Evolutionary conservation across 176 grass and related monocot genomes (phyloP).

Genomic region (Juncus effusus): DNA sequence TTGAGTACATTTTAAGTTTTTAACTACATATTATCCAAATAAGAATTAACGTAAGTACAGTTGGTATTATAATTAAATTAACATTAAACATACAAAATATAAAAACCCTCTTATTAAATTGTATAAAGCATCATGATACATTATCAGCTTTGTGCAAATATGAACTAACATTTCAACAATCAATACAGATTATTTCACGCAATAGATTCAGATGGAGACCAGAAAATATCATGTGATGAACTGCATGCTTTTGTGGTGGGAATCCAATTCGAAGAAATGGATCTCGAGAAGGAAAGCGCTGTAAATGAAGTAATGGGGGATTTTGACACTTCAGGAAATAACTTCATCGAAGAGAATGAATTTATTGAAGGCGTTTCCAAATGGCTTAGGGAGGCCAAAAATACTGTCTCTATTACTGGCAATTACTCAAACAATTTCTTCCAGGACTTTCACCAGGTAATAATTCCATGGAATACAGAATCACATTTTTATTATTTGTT

Average conservation of each 20-base stretch:
- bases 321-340: conserved; percentile 56
- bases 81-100: too few species aligned
- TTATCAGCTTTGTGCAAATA: too few species aligned
- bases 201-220: conserved; percentile 66
- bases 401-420: conserved; percentile 22
- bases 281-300: conserved; percentile 42
- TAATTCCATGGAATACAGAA: conserved; percentile 10
- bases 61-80: too few species aligned
- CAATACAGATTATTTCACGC: conserved; percentile 60
- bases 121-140: too few species aligned
- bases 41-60: too few species aligned
- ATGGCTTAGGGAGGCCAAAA: conserved; percentile 61
- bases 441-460: conserved; percentile 54
- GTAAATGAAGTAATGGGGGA: conserved; percentile 55
- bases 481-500: not conserved
- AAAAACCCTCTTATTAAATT: too few species aligned
- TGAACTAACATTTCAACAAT: conserved; percentile 4
- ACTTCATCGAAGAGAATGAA: conserved; percentile 44
- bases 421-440: conserved; percentile 48
- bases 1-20: too few species aligned
- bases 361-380: conserved; percentile 56
- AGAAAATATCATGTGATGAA: conserved; percentile 48
- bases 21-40: too few species aligned
- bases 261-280: conserved; percentile 59
- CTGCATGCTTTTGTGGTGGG: conserved; percentile 56